These are phyloP conservation scores for Ophiostoma triangulosporum DNA, from an alignment of 2,329 filamentous ascomycete species.

Conservation along the genomic window DNA sequence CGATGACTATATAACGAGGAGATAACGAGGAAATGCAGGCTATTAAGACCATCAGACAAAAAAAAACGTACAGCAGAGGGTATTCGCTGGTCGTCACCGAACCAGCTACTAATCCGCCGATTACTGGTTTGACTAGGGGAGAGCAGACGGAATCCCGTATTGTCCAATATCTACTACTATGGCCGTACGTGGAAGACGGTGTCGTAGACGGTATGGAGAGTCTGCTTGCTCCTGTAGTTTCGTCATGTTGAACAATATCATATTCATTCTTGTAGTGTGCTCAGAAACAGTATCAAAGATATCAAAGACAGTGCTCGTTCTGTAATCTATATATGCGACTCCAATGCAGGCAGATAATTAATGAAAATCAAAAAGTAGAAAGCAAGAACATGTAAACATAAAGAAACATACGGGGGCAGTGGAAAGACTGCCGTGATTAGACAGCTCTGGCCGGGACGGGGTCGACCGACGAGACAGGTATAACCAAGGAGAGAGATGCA, in stretches of 20 bases:
- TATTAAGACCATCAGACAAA: too few species aligned
- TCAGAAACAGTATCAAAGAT: too few species aligned
- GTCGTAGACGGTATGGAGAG: too few species aligned
- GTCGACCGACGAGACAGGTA: neutral
- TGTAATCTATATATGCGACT: neutral
- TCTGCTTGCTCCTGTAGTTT: too few species aligned
- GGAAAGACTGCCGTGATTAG: neutral
- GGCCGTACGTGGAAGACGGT: neutral
- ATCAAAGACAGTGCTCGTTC: neutral
- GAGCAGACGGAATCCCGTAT: neutral
- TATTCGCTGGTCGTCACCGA: neutral
- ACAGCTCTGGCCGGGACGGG: neutral
- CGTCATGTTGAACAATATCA: too few species aligned
- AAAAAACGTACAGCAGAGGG: neutral
- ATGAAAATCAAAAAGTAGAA: neutral
- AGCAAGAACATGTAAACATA: neutral
- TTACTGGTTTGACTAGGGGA: neutral
- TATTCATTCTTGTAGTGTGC: too few species aligned
- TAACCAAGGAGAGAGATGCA: neutral
- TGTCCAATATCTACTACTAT: neutral
- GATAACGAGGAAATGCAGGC: neutral
- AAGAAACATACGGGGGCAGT: neutral
- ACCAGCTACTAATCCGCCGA: neutral
- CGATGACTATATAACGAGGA: neutral
- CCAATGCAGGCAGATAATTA: neutral